Percentiles rank a stretch among this genome's conserved stretches.
These are phyloP conservation scores for Centaurea solstitialis DNA, from an alignment of 129 eudicot genomes.

Conservation along the genomic window DNA sequence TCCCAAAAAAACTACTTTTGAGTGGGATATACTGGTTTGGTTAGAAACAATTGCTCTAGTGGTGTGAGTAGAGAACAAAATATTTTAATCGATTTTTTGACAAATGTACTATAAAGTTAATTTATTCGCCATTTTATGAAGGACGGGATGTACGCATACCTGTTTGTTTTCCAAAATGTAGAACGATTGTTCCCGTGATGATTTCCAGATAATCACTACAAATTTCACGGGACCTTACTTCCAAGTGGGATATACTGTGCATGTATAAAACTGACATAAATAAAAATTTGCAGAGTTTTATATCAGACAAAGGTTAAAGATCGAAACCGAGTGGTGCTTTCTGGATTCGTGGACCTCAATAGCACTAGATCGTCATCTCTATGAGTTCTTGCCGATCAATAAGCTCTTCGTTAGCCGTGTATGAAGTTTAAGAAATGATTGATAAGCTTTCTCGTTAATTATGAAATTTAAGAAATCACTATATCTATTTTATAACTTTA, in stretches of 20 bases:
- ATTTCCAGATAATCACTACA: background rate
- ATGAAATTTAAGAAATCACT: background rate
- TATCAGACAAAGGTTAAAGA: slow-evolving; percentile 92
- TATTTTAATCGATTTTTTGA: background rate
- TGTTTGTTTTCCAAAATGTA: background rate
- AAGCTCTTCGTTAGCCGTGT: background rate
- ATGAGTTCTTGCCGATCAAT: slow-evolving; percentile 24
- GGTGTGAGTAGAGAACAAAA: background rate
- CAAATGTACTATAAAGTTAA: background rate
- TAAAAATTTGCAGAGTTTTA: slow-evolving; percentile 65
- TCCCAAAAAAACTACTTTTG: background rate
- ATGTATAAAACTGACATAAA: background rate
- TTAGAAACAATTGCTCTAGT: background rate
- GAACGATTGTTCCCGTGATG: background rate
- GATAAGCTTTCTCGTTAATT: background rate
- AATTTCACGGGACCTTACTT: background rate
- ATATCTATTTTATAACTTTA: background rate
- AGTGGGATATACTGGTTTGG: background rate
- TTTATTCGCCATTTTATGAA: background rate
- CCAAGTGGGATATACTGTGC: background rate
- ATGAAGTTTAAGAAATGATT: background rate
- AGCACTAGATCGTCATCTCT: slow-evolving; percentile 61
- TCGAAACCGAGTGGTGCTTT: slow-evolving; percentile 76
- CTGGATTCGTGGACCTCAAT: slow-evolving; percentile 71
- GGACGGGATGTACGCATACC: background rate